Percentiles rank a stretch among this genome's conserved stretches.
Evolutionary conservation across 352 stramenopile species (phyloP).

Genomic region (Poterioochromonas sp.): DNA sequence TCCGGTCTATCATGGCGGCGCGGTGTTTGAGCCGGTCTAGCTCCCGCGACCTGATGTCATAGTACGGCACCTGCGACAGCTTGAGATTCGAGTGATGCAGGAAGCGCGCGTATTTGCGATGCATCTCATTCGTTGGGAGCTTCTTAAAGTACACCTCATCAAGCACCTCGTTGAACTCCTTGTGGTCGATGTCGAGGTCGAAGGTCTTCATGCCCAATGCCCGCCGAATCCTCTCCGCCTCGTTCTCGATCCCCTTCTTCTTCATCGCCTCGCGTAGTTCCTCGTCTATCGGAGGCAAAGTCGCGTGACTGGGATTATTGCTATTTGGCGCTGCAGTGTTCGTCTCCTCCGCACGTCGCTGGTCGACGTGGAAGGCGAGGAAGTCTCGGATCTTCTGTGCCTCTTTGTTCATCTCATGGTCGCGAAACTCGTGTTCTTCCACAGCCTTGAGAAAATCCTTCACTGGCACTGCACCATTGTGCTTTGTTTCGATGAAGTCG

Average conservation of each 20-base stretch:
- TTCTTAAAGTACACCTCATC: background rate
- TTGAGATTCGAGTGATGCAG: background rate
- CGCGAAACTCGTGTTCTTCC: background rate
- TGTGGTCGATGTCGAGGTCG: background rate
- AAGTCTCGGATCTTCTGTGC: background rate
- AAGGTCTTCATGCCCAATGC: background rate
- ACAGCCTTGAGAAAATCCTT: background rate
- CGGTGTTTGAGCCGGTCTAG: conserved; percentile 9
- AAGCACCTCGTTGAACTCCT: background rate
- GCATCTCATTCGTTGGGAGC: background rate
- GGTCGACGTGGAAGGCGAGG: background rate
- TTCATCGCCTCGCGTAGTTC: background rate
- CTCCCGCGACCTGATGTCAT: background rate
- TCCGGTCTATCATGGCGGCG: background rate
- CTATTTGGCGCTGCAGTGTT: background rate
- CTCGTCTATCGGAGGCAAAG: background rate
- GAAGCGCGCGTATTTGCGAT: conserved; percentile 12
- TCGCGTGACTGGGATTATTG: background rate
- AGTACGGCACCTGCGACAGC: background rate
- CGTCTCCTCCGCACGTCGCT: background rate
- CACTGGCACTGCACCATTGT: background rate
- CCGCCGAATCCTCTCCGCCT: background rate
- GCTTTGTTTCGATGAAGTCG: background rate
- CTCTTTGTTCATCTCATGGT: background rate
- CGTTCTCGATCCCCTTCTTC: background rate